A percentile compares a stretch with the other conserved stretches of the same genome.
These are phyloP conservation scores for Coemansia sp. DNA, from an alignment of 192 early-diverging fungal genomes.

Conservation along the genomic window DNA sequence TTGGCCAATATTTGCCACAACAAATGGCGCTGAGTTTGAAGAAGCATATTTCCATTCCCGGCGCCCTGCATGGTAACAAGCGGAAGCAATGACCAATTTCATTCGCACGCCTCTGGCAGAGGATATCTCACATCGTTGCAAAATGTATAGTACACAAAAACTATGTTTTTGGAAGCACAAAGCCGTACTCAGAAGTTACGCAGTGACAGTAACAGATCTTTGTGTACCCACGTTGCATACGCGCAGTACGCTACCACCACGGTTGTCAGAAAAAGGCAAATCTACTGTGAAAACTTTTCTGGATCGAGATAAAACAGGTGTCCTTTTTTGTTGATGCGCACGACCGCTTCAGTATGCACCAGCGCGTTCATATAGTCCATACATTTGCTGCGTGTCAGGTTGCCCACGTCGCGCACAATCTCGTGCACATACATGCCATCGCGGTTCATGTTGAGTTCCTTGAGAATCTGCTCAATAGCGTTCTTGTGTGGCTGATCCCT, in stretches of 20 bases:
- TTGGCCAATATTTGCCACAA: not conserved
- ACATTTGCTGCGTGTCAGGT: slow-evolving; percentile 40
- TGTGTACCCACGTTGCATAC: not conserved
- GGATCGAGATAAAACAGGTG: slow-evolving; percentile 52
- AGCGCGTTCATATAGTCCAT: slow-evolving; percentile 51
- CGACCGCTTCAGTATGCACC: slow-evolving; percentile 32
- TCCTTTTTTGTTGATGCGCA: slow-evolving; percentile 48
- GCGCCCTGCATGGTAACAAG: not conserved
- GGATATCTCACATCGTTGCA: not conserved
- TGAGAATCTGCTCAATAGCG: slow-evolving; percentile 43
- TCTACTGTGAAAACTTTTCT: slow-evolving; percentile 29
- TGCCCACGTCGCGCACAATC: slow-evolving; percentile 40
- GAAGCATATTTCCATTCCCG: not conserved
- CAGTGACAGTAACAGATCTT: too few relatives aligned
- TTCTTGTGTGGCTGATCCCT: slow-evolving; percentile 46
- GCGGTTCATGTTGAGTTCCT: slow-evolving; percentile 45
- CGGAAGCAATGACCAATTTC: not conserved
- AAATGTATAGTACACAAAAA: not conserved
- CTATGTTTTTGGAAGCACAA: not conserved
- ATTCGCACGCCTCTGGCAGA: slow-evolving; percentile 4
- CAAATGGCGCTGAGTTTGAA: not conserved
- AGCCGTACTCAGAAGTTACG: too few relatives aligned
- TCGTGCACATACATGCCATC: slow-evolving; percentile 53
- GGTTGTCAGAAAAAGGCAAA: not conserved
- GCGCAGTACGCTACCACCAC: not conserved